A percentile compares a stretch with the other conserved stretches of the same genome.
Conservation (phyloP, 169 alveolate species). For the Cyclospora cayetanensis region DNA sequence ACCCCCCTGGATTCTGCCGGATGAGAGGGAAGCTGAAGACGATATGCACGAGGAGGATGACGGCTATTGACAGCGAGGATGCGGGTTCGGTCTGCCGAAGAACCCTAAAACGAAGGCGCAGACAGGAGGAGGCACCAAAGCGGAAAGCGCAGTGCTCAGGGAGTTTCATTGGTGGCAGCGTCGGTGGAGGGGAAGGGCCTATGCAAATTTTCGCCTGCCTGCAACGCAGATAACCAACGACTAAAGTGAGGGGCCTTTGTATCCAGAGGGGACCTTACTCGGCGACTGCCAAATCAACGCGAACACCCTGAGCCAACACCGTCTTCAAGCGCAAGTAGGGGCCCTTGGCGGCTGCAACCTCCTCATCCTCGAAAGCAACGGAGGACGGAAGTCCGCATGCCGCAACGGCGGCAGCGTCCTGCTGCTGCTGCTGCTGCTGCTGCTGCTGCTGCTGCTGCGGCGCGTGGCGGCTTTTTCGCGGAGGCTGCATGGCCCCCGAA, state of each 20-base stretch:
- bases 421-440: slow-evolving; percentile 22
- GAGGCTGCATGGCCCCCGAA: slow-evolving; percentile 2
- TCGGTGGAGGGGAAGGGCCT: neutral
- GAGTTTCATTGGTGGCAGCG: neutral
- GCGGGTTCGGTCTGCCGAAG: slow-evolving; percentile 33
- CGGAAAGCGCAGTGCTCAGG: neutral
- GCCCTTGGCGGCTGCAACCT: slow-evolving; percentile 30
- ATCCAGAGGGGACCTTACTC: slow-evolving; percentile 35
- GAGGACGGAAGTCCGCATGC: slow-evolving; percentile 10
- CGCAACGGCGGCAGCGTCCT: neutral
- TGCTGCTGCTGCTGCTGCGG: neutral
- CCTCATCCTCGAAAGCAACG: slow-evolving; percentile 16
- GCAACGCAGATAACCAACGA: too few species aligned
- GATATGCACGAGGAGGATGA: slow-evolving; percentile 44
- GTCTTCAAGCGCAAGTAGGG: slow-evolving; percentile 54
- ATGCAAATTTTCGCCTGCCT: too few species aligned
- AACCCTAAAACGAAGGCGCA: neutral
- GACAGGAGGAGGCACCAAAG: neutral
- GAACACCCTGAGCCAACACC: slow-evolving; percentile 44
- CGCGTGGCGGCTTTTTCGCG: too few species aligned
- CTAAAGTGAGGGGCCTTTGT: too few species aligned
- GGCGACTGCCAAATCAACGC: slow-evolving; percentile 46
- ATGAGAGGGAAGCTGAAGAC: slow-evolving; percentile 31
- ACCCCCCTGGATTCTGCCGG: slow-evolving; percentile 53
- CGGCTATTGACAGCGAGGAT: slow-evolving; percentile 39